These are phyloP conservation scores for Mycosarcoma maydis DNA, from an alignment of 1,284 basidiomycete species.

Conservation along the genomic window DNA sequence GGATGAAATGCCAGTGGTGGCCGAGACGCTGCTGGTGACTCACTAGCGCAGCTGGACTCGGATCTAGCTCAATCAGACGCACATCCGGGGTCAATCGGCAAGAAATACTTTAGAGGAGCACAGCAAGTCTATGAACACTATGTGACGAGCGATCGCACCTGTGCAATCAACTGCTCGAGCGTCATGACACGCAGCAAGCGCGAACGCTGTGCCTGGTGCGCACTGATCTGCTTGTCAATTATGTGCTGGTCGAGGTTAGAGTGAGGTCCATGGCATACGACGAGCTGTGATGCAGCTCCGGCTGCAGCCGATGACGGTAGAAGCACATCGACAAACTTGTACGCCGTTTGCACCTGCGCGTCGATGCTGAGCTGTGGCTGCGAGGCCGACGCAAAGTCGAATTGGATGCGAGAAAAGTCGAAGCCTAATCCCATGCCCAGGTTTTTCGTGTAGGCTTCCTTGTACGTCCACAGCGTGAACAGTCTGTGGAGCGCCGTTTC, in stretches of 20 bases:
- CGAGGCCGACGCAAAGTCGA: constrained; percentile 25
- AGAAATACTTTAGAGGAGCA: no score
- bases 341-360: constrained; percentile 7
- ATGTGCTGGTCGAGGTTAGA: no score
- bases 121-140: neutral
- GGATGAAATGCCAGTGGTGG: constrained; percentile 9
- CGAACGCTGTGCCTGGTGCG: neutral
- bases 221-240: neutral
- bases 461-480: constrained; percentile 62
- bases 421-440: constrained; percentile 61
- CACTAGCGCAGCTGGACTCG: neutral
- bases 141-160: no score
- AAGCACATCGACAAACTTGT: constrained; percentile 39
- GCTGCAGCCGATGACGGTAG: constrained; percentile 15
- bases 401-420: constrained; percentile 54
- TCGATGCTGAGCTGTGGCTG: constrained; percentile 8
- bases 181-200: constrained; percentile 5
- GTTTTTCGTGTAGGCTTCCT: constrained; percentile 64
- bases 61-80: no score
- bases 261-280: constrained; percentile 6
- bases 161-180: no score
- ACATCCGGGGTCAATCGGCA: no score
- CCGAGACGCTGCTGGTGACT: constrained; percentile 1
- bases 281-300: constrained; percentile 5
- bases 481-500: constrained; percentile 37